Evolutionary conservation across 805 yeast species (phyloP).

Genomic region (Clavispora vitiphila): DNA sequence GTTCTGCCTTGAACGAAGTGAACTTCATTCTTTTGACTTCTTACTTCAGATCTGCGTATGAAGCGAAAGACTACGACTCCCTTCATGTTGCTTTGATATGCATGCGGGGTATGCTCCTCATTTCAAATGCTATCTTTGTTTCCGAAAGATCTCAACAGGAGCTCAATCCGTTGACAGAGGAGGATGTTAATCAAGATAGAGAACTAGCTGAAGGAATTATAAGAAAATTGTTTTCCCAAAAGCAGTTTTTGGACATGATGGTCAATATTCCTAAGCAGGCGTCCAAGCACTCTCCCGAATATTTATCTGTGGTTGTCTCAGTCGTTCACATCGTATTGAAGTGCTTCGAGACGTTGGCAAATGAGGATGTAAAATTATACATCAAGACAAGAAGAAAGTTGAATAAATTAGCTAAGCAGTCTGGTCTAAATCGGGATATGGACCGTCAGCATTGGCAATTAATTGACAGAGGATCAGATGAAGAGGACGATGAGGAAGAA

Average conservation of each 20-base stretch:
- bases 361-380: conserved; percentile 47
- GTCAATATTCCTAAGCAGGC: conserved; percentile 60
- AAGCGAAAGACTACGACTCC: conserved; percentile 48
- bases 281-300: conserved; percentile 56
- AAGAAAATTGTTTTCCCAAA: conserved; percentile 66
- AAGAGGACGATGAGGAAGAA: conserved; percentile 25
- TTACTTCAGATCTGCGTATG: conserved; percentile 39
- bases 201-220: conserved; percentile 54
- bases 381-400: conserved; percentile 43
- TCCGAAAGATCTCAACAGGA: conserved; percentile 14
- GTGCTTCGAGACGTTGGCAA: conserved; percentile 61
- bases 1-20: conserved; percentile 56
- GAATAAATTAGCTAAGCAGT: conserved; percentile 23
- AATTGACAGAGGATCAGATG: conserved; percentile 19
- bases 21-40: conserved; percentile 50
- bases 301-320: conserved; percentile 56
- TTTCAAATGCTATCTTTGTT: conserved; percentile 40
- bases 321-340: conserved; percentile 61
- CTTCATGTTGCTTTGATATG: conserved; percentile 68
- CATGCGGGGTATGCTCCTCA: conserved; percentile 56
- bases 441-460: conserved; percentile 14
- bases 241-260: conserved; percentile 51
- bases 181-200: conserved; percentile 43
- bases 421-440: conserved; percentile 15
- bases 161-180: conserved; percentile 18